Percentiles rank a stretch among this genome's conserved stretches.
phyloP scores from a whole-genome alignment of 768 basidiomycete genomes.

The Paxillus rubicundulus region DNA sequence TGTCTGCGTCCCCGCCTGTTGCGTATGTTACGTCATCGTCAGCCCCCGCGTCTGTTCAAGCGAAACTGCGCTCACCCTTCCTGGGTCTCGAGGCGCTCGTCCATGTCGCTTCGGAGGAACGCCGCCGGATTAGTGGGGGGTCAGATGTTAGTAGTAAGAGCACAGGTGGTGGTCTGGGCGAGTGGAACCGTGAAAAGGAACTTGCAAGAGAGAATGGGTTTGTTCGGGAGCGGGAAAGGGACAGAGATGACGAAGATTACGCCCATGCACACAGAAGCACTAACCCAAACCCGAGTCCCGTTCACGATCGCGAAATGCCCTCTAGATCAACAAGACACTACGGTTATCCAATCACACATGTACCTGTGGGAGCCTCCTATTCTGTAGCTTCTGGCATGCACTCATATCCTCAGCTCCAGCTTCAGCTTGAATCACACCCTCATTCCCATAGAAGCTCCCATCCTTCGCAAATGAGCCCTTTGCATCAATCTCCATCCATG shows the following conservation, averaged over 20 bases:
- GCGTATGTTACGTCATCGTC: neutral
- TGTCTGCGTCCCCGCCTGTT: neutral
- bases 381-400: neutral
- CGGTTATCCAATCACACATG: neutral
- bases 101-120: slow-evolving; percentile 68
- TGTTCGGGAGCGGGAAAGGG: neutral
- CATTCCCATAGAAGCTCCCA: neutral
- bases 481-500: slow-evolving; percentile 1
- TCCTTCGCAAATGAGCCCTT: neutral
- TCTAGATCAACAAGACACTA: slow-evolving; percentile 10
- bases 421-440: neutral
- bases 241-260: slow-evolving; percentile 26
- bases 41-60: slow-evolving; percentile 19
- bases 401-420: slow-evolving; percentile 3
- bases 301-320: slow-evolving; percentile 23
- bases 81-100: slow-evolving; percentile 63
- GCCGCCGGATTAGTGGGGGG: slow-evolving; percentile 43
- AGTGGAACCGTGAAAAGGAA: neutral
- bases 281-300: slow-evolving; percentile 7
- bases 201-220: neutral
- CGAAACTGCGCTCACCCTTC: slow-evolving; percentile 19
- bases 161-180: neutral
- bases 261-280: slow-evolving; percentile 10
- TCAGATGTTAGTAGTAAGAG: neutral
- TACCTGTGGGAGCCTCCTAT: neutral